A percentile compares a stretch with the other conserved stretches of the same genome.
Conservation (phyloP, 345 rosid genomes). For the Sisymbrium altissimum region DNA sequence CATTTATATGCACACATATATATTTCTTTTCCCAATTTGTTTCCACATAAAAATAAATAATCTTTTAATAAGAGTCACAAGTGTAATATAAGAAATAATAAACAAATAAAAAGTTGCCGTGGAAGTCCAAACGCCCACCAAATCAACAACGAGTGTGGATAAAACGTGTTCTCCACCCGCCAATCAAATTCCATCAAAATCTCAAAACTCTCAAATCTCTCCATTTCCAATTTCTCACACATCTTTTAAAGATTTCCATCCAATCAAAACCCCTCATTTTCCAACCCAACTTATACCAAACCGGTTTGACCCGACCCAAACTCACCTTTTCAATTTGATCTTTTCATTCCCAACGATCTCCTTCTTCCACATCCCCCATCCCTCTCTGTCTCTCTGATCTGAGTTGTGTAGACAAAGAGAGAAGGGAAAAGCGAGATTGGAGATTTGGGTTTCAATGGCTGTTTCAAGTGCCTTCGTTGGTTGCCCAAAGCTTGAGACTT, state of each 20-base stretch:
- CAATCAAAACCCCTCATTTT: slow-evolving; percentile 15
- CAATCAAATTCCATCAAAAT: slow-evolving; percentile 51
- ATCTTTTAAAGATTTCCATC: slow-evolving; percentile 7
- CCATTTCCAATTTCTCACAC: not conserved
- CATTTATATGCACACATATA: slow-evolving; percentile 3
- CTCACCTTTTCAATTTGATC: not conserved
- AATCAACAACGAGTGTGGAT: slow-evolving; percentile 50
- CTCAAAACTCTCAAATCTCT: slow-evolving; percentile 2
- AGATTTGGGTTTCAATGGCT: slow-evolving; percentile 34
- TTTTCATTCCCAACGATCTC: slow-evolving; percentile 17
- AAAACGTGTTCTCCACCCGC: slow-evolving; percentile 52
- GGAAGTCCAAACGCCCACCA: slow-evolving; percentile 25
- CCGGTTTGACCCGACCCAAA: slow-evolving; percentile 24
- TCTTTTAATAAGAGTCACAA: slow-evolving; percentile 9
- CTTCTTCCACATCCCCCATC: slow-evolving; percentile 34
- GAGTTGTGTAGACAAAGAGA: slow-evolving; percentile 14
- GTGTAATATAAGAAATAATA: not conserved
- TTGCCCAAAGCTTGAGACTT: slow-evolving; percentile 45
- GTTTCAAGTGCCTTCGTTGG: slow-evolving; percentile 44
- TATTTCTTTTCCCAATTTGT: not conserved
- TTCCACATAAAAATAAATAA: not conserved
- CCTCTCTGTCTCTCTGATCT: slow-evolving; percentile 27
- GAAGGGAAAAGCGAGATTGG: not conserved
- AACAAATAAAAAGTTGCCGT: slow-evolving; percentile 4
- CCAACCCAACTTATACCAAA: slow-evolving; percentile 7